These are phyloP conservation scores for Puccinellia tenuiflora DNA, from an alignment of 176 grass and related monocot genomes.

Conservation along the genomic window DNA sequence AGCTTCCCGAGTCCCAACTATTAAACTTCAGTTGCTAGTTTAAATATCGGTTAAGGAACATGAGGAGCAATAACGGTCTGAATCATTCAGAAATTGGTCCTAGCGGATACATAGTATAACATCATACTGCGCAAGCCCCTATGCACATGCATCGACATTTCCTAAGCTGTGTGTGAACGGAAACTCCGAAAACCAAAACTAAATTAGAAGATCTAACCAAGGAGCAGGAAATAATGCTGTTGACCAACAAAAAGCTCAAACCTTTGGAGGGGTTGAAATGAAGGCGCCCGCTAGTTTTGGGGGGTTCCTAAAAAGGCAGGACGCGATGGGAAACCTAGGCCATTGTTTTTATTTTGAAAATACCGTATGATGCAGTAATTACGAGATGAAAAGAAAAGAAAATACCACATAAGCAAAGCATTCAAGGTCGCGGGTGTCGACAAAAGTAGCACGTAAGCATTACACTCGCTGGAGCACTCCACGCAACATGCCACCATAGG, in stretches of 20 bases:
- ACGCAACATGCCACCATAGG: background rate
- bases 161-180: too few relatives aligned
- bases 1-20: too few relatives aligned
- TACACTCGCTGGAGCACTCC: background rate
- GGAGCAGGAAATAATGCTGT: background rate
- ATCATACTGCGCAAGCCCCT: too few relatives aligned
- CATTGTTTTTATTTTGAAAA: slow-evolving; percentile 1
- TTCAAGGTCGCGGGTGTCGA: background rate
- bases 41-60: too few relatives aligned
- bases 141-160: too few relatives aligned
- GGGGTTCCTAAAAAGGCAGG: background rate
- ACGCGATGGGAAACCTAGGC: background rate
- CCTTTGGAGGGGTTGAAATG: background rate
- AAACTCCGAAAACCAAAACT: too few relatives aligned
- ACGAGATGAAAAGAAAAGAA: background rate
- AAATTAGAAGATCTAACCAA: background rate
- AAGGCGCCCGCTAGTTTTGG: background rate
- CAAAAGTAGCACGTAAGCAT: background rate
- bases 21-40: too few relatives aligned
- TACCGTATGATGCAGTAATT: background rate
- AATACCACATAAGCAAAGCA: background rate
- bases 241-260: background rate
- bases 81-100: too few relatives aligned
- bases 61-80: too few relatives aligned
- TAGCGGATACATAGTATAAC: too few relatives aligned